These are phyloP conservation scores for Beauveria scarabaeidicola DNA, from an alignment of 2,329 filamentous ascomycete species.

Conservation along the genomic window DNA sequence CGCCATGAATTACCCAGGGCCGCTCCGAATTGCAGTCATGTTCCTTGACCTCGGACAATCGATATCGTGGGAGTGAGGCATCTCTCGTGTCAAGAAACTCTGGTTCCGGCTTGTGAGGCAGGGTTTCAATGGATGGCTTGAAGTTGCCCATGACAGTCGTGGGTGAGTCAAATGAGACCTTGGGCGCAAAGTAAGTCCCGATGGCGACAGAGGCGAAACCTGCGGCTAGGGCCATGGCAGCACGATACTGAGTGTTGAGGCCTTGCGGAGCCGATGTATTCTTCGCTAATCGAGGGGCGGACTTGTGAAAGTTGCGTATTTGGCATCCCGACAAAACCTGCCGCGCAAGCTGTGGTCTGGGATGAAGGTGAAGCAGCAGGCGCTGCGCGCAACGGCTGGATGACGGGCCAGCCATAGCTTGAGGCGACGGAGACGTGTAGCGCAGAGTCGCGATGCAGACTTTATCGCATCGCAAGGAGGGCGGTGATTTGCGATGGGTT, in stretches of 20 bases:
- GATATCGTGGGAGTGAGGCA: constrained; percentile 38
- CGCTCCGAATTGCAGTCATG: constrained; percentile 43
- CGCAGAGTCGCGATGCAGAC: background rate
- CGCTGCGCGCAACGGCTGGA: constrained; percentile 12
- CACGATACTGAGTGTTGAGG: background rate
- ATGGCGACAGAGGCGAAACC: background rate
- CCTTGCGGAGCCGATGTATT: background rate
- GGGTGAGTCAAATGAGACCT: constrained; percentile 1
- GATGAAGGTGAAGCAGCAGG: constrained; percentile 1
- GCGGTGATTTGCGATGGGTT: background rate
- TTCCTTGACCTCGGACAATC: constrained; percentile 41
- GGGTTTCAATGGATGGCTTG: constrained; percentile 1
- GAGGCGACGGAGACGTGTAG: background rate
- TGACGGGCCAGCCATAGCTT: constrained; percentile 13
- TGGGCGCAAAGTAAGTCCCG: background rate
- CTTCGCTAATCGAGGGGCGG: background rate
- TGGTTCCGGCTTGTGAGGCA: background rate
- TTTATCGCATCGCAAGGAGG: background rate
- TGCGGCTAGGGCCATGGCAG: background rate
- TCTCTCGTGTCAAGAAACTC: constrained; percentile 24
- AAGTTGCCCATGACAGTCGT: background rate
- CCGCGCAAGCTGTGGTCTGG: background rate
- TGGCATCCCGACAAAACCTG: background rate
- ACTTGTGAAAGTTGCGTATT: background rate
- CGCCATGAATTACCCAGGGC: constrained; percentile 57